Percentiles rank a stretch among this genome's conserved stretches.
Conservation (phyloP, 106 monocot genomes). For the Dendrobium huoshanense region DNA sequence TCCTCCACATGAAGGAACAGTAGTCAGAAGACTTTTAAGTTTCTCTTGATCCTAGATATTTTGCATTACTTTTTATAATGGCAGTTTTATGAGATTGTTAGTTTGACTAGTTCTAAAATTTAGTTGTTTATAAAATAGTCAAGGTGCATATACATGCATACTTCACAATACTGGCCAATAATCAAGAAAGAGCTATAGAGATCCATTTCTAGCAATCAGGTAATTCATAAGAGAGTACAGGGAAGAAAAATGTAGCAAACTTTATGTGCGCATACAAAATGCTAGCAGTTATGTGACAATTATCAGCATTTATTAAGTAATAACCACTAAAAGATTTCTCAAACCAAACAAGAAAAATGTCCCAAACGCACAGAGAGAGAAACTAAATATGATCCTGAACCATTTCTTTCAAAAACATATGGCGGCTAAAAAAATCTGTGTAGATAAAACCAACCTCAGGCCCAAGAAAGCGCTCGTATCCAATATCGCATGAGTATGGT, state of each 20-base stretch:
- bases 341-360: background rate
- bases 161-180: background rate
- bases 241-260: background rate
- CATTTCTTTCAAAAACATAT: background rate
- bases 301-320: background rate
- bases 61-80: too few relatives aligned
- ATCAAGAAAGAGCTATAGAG: background rate
- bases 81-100: too few relatives aligned
- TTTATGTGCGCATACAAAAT: background rate
- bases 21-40: too few relatives aligned
- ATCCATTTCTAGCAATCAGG: background rate
- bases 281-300: background rate
- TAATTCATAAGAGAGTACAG: background rate
- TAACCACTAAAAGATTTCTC: background rate
- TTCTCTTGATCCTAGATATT: too few relatives aligned
- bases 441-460: constrained; percentile 56
- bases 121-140: too few relatives aligned
- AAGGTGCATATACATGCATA: background rate
- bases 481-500: constrained; percentile 78
- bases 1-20: too few relatives aligned
- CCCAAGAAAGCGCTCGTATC: constrained; percentile 91
- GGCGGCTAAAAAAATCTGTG: background rate
- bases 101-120: too few relatives aligned
- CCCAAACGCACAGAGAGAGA: background rate
- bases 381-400: background rate